Evolutionary conservation across 2,329 filamentous ascomycete genomes (phyloP).

Genomic region (Annulohypoxylon truncatum): DNA sequence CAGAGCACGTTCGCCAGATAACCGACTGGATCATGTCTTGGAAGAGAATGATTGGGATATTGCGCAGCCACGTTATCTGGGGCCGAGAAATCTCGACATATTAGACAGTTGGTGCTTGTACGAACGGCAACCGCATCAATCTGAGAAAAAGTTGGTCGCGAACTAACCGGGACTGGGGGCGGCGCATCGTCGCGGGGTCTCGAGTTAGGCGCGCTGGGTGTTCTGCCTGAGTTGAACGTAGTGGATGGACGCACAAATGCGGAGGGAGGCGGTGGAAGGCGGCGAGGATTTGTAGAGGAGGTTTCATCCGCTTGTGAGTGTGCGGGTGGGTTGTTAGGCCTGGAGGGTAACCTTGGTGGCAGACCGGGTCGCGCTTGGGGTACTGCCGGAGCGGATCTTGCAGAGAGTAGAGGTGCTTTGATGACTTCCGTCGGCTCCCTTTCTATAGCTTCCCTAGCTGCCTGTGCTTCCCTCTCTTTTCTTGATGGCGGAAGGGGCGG

Average conservation of each 20-base stretch:
- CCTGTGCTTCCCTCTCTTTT: constrained; percentile 64
- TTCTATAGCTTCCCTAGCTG: constrained; percentile 51
- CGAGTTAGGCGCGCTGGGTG: constrained; percentile 33
- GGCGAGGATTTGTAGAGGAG: constrained; percentile 49
- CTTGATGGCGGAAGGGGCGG: constrained; percentile 68
- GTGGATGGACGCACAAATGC: constrained; percentile 50
- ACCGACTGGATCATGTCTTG: constrained; percentile 71
- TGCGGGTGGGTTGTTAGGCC: constrained; percentile 55
- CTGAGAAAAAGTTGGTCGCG: constrained; percentile 64
- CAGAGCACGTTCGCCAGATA: constrained; percentile 85
- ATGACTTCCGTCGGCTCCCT: constrained; percentile 46
- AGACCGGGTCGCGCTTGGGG: constrained; percentile 56
- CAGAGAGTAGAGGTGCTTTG: constrained; percentile 52
- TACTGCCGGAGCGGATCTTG: constrained; percentile 55
- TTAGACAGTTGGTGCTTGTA: constrained; percentile 67
- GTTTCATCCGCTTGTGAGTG: constrained; percentile 42
- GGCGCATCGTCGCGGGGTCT: constrained; percentile 55
- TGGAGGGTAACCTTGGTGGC: constrained; percentile 64
- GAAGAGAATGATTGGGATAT: constrained; percentile 79
- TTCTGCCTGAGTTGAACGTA: constrained; percentile 41
- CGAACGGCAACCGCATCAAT: constrained; percentile 59
- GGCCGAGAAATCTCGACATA: constrained; percentile 87
- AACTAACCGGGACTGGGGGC: constrained; percentile 64
- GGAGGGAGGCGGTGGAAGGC: constrained; percentile 54
- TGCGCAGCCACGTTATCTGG: constrained; percentile 82